These are phyloP conservation scores for Huntiella moniliformis DNA, from an alignment of 2,329 filamentous ascomycete species.

Conservation along the genomic window DNA sequence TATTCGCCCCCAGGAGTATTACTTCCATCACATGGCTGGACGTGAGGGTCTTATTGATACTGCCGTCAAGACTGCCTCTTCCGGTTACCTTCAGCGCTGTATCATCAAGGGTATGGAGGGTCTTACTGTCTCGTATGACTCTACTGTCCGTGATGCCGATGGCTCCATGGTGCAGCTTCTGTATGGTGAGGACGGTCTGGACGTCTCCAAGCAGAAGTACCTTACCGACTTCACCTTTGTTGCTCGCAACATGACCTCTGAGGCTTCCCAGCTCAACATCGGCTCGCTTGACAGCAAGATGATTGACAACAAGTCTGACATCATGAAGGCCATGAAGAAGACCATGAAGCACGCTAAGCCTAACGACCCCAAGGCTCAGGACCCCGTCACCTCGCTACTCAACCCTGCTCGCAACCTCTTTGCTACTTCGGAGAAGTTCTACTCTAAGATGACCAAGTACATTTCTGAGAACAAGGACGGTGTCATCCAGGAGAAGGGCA, in stretches of 20 bases:
- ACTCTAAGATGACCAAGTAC: conserved; percentile 52
- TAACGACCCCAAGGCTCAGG: conserved; percentile 38
- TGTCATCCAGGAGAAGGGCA: conserved; percentile 26
- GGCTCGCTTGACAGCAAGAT: conserved; percentile 29
- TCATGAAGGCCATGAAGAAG: conserved; percentile 64
- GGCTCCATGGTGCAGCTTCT: conserved; percentile 87
- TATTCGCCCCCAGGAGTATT: conserved; percentile 93
- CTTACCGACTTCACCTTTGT: conserved; percentile 80
- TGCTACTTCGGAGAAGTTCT: conserved; percentile 79
- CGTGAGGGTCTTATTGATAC: conserved; percentile 97
- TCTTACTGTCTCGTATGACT: conserved; percentile 78
- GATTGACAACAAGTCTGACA: conserved; percentile 35
- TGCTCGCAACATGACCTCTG: conserved; percentile 64
- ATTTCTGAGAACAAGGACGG: conserved; percentile 55
- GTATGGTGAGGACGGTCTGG: conserved; percentile 89
- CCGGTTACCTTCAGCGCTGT: conserved; percentile 89
- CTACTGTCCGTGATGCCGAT: conserved; percentile 82
- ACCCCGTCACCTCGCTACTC: conserved; percentile 56
- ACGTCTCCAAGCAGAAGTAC: conserved; percentile 87
- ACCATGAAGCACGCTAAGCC: conserved; percentile 53
- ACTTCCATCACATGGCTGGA: conserved; percentile 98
- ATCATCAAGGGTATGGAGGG: conserved; percentile 98
- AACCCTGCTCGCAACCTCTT: conserved; percentile 64
- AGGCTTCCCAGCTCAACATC: conserved; percentile 59
- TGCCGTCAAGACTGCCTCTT: conserved; percentile 92